Conservation (phyloP, 306 rosid species). For the Prunus mira region DNA sequence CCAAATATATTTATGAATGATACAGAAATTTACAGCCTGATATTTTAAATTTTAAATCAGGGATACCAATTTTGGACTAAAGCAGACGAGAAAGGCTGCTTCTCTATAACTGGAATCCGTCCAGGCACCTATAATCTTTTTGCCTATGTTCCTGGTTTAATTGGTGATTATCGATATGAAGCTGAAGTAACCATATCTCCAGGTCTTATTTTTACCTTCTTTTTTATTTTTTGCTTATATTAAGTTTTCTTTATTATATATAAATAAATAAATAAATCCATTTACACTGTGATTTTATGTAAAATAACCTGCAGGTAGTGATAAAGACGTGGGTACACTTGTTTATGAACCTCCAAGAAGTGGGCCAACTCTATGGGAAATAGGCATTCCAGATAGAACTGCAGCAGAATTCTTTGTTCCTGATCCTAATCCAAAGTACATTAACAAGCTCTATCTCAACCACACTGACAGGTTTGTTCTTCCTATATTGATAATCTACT, state of each 20-base stretch:
- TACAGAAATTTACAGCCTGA: neutral
- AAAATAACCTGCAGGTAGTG: slow-evolving; percentile 28
- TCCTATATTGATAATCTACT: neutral
- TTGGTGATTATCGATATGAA: slow-evolving; percentile 59
- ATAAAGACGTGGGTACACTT: slow-evolving; percentile 47
- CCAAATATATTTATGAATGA: neutral
- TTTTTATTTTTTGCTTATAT: neutral
- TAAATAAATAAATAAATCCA: too few species aligned
- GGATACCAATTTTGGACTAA: slow-evolving; percentile 68
- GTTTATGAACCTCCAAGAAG: slow-evolving; percentile 70
- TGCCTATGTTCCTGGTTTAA: slow-evolving; percentile 77
- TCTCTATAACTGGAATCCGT: slow-evolving; percentile 40
- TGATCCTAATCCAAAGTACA: slow-evolving; percentile 60
- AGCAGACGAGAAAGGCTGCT: slow-evolving; percentile 58
- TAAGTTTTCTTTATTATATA: neutral
- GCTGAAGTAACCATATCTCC: slow-evolving; percentile 36
- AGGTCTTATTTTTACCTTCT: slow-evolving; percentile 35
- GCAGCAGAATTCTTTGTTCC: slow-evolving; percentile 78
- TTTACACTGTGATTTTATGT: too few species aligned
- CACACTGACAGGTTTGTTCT: slow-evolving; percentile 57
- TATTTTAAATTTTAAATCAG: slow-evolving; percentile 20
- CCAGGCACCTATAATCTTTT: slow-evolving; percentile 53
- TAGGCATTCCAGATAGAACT: slow-evolving; percentile 73
- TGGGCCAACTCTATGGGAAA: slow-evolving; percentile 86
- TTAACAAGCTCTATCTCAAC: slow-evolving; percentile 67